Percentiles rank a stretch among this genome's conserved stretches.
Evolutionary conservation across 768 basidiomycete genomes (phyloP).

Genomic region (Tricholoma matsutake): DNA sequence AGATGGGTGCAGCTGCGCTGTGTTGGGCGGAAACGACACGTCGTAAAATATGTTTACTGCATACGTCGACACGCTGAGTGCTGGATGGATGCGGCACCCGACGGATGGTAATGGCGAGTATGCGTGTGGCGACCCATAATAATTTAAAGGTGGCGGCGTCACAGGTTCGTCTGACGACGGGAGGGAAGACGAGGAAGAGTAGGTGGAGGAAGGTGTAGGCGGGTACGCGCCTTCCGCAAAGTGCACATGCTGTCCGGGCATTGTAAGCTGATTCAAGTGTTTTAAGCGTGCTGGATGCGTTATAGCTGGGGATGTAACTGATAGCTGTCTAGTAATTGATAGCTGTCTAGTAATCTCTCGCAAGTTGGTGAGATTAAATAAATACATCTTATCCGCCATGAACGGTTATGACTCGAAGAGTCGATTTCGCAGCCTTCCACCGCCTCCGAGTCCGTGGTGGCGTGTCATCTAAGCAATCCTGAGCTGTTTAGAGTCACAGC

Average conservation of each 20-base stretch:
- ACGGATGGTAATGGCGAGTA: constrained; percentile 15
- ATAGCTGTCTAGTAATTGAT: not conserved
- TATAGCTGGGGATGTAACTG: not conserved
- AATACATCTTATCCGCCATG: no score
- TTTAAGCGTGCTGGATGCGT: not conserved
- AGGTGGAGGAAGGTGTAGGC: constrained; percentile 13
- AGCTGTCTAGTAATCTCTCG: not conserved
- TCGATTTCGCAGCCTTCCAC: constrained; percentile 6
- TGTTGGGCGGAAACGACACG: constrained; percentile 10
- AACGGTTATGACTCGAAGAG: constrained; percentile 3
- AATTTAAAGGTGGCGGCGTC: constrained; percentile 15
- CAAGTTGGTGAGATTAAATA: not conserved
- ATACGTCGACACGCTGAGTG: constrained; percentile 8
- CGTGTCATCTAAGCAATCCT: no score
- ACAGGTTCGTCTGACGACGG: constrained; percentile 15
- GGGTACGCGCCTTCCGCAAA: constrained; percentile 17
- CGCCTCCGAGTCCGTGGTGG: constrained; percentile 8
- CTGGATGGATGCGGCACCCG: constrained; percentile 10
- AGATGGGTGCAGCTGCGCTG: constrained; percentile 7
- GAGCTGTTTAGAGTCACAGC: not conserved
- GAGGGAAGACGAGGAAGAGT: constrained; percentile 13
- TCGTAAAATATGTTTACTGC: constrained; percentile 10
- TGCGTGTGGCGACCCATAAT: constrained; percentile 12
- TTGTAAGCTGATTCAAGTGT: constrained; percentile 9
- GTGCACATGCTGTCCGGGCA: constrained; percentile 29